Base-by-base conservation (phyloP, 345 rosid genomes). In the Aquilaria sinensis region DNA sequence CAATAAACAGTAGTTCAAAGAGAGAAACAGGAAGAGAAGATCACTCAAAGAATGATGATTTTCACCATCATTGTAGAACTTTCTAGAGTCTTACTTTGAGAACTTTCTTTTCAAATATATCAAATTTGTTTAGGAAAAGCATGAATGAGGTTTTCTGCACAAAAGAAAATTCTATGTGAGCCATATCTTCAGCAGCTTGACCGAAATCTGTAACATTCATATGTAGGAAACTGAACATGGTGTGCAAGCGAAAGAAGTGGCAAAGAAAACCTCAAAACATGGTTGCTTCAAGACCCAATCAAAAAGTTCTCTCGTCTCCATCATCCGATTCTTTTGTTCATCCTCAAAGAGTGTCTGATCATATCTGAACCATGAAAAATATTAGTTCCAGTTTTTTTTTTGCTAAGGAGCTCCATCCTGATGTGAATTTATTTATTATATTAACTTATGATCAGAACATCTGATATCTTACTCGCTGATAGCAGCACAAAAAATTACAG, bases 261-360 rank as follows among this genome's bases (percentile, higher is more conserved):
- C 1, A 49, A 50, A 16, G 62, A 30, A 32, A 67, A 94, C 99
- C 99, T 90, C 96, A 51, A 94, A 94, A 81, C 99, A 94, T 15
- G 96, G 96, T 68, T 94, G 97, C 84, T 88, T 94, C 68, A 94
- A 75, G 70, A 94, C 96, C 99, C 99, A 94, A 61, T 94, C 91
- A 51, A 91, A 91, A 10, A 94, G 85, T 64, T 94, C 96, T 75
- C 81, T 94, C 0, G 99, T 85, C 77, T 88, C 99, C 81, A 84
- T 78, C 99, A 94, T 85, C 53, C 97, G 82, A 72, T 89, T 94
- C 81, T 83, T 89, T 61, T 81, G 79, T 68, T 90, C 97, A 54
- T 90, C 96, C 74, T 94, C 97, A 10, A 94, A 94, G 52, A 94
- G 91, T 12, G 87, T 86, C 70, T 90, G 96, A 75, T 94, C 99